These are phyloP conservation scores for Lathyrus aphaca DNA, from an alignment of 306 rosid species.

Conservation along the genomic window DNA sequence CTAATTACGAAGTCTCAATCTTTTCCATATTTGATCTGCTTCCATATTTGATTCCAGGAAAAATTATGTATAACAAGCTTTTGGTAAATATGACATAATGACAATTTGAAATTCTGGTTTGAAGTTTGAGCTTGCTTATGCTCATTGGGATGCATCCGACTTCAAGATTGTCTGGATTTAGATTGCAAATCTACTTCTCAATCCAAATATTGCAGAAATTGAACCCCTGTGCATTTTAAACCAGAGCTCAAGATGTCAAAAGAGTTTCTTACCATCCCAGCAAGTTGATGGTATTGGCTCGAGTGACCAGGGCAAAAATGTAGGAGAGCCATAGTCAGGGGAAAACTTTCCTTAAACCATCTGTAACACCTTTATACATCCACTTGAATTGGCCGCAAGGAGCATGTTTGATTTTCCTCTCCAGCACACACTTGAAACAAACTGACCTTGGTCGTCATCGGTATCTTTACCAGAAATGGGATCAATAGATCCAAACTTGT, in stretches of 20 bases:
- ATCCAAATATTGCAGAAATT: conserved; percentile 30
- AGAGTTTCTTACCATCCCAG: conserved; percentile 30
- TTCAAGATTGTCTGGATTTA: conserved; percentile 24
- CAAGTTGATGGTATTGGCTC: conserved; percentile 34
- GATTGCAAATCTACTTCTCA: conserved; percentile 35
- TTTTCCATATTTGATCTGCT: conserved; percentile 30
- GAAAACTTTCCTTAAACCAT: conserved; percentile 54
- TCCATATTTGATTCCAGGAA: conserved; percentile 29
- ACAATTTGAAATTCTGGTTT: conserved; percentile 26
- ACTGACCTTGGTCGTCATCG: conserved; percentile 79
- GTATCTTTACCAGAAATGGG: conserved; percentile 86
- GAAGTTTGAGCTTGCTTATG: conserved; percentile 25
- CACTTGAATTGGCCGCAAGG: conserved; percentile 89
- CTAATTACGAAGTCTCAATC: conserved; percentile 24
- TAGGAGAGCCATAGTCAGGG: conserved; percentile 29
- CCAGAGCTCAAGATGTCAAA: conserved; percentile 33
- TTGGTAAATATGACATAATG: conserved; percentile 23
- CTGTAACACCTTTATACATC: conserved; percentile 85
- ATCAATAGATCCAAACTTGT: conserved; percentile 82
- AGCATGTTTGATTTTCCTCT: conserved; percentile 84
- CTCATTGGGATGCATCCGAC: conserved; percentile 39
- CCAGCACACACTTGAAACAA: conserved; percentile 98
- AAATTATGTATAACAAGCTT: conserved; percentile 30
- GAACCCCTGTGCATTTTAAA: conserved; percentile 31
- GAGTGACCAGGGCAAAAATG: conserved; percentile 34